Evolutionary conservation across 768 basidiomycete species (phyloP), one percentile per base, ranked within the genome.

Genomic region (Cantharellus cinnabarinus): DNA sequence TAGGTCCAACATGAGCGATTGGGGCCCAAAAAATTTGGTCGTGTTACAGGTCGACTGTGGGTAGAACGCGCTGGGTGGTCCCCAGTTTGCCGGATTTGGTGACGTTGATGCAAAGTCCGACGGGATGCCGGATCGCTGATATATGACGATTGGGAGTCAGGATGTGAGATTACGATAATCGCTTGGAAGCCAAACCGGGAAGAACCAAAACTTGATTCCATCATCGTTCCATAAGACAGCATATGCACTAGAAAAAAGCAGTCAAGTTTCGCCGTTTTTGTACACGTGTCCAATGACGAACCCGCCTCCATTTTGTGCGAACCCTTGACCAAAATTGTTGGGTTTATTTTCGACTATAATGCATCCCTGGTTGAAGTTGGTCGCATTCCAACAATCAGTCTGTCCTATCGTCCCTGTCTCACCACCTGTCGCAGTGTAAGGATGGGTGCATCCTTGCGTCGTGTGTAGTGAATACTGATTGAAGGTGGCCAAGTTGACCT

Each of bases 301-400:
- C 14, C 52, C 52, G 10, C 52, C 52, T 14, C 52, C 57, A 7
- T 29, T 44, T 14, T 44, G 29, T 14, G 57, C 57, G 39, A 58
- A 58, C 5, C 41, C 57, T 29, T 29, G 41, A 42, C 57, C 57
- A 34, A 50, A 58, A 4, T 20, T 38, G 29, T 42, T 58, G 7
- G 39, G 4, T 15, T 15, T 44, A 15, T 29, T 42, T 42, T 58
- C 42, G n/a, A 14, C 15, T 10, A 58, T 44, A n/a, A 50, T 50
- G 39, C 57, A 58, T 29, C 57, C 57, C 41, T 42, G 15, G 42
- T 58, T 58, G 34, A 15, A 15, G 42, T 58, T 58, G 10, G 57
- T 58, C n/a, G 29, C 34, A 44, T 58, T 51, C n/a, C 29, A 58
- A 44, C 57, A 58, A 34, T 54, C 52, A 34, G 52, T 54, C 14